Evolutionary conservation across 2,329 filamentous ascomycete genomes (phyloP).

Genomic region (Fusarium sp.): DNA sequence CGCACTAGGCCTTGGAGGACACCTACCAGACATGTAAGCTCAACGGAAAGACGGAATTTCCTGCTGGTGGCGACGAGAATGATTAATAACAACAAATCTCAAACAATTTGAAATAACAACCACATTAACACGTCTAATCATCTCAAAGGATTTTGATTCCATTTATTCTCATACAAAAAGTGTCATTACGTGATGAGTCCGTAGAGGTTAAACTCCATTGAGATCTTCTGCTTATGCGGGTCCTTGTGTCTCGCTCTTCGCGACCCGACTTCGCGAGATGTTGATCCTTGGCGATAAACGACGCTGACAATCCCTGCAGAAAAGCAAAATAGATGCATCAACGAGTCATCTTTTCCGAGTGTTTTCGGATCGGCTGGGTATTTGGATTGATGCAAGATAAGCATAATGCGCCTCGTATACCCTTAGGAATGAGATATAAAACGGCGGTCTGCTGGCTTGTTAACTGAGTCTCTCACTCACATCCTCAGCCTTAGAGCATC

Average conservation of each 20-base stretch:
- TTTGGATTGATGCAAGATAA: neutral
- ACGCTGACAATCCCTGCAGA: neutral
- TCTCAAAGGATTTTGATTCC: neutral
- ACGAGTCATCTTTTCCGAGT: neutral
- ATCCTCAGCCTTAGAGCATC: accelerated
- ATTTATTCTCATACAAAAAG: neutral
- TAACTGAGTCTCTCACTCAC: accelerated
- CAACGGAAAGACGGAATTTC: neutral
- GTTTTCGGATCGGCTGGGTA: too few species aligned
- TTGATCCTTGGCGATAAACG: neutral
- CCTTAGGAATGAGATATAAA: neutral
- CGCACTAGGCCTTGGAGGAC: too few species aligned
- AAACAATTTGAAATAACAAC: neutral
- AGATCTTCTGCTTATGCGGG: neutral
- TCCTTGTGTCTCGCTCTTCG: neutral
- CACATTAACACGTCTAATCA: neutral
- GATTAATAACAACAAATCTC: neutral
- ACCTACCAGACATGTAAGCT: neutral
- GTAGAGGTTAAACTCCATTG: neutral
- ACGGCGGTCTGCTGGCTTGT: accelerated
- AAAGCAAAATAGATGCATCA: accelerated
- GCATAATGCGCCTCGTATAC: accelerated
- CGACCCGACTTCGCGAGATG: neutral
- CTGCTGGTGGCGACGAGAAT: neutral
- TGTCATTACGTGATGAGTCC: neutral